Percentiles rank a stretch among this genome's conserved stretches.
phyloP scores from a whole-genome alignment of 2,329 filamentous ascomycete species.

The Falciphora oryzae region DNA sequence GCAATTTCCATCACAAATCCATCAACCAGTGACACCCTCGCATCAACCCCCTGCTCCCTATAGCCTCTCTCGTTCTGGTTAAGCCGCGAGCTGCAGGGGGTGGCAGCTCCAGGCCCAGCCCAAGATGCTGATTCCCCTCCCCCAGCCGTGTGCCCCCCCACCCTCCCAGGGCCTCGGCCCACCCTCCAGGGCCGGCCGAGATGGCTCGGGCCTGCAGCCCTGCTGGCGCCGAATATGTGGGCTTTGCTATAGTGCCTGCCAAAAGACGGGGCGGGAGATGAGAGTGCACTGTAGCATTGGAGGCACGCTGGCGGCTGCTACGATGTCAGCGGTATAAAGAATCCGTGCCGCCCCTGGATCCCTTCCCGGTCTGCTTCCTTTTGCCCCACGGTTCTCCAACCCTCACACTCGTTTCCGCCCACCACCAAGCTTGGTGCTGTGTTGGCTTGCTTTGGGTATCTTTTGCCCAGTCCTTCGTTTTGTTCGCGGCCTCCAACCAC shows the following conservation, averaged over 20 bases:
- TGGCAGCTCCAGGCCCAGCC: neutral
- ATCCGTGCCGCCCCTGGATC: neutral
- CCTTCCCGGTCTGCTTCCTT: neutral
- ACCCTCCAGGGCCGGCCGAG: neutral
- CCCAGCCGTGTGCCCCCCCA: too few relatives aligned
- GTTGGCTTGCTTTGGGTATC: neutral
- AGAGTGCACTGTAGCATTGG: neutral
- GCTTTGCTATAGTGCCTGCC: neutral
- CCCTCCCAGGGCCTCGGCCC: neutral
- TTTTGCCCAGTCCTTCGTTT: neutral
- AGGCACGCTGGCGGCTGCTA: neutral
- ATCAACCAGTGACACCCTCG: neutral
- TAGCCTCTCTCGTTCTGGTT: neutral
- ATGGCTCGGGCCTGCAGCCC: neutral
- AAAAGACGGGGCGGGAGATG: neutral
- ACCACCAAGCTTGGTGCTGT: neutral
- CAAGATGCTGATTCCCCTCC: neutral
- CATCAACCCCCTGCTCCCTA: neutral
- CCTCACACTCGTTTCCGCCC: constrained; percentile 1
- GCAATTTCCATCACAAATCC: neutral
- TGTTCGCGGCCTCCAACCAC: neutral
- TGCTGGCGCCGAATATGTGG: neutral
- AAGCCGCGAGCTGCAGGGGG: neutral
- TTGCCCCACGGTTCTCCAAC: neutral
- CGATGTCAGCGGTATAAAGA: constrained; percentile 2